Evolutionary conservation across 495 filamentous ascomycete species (phyloP).

Genomic region (Corynascus novoguineensis): DNA sequence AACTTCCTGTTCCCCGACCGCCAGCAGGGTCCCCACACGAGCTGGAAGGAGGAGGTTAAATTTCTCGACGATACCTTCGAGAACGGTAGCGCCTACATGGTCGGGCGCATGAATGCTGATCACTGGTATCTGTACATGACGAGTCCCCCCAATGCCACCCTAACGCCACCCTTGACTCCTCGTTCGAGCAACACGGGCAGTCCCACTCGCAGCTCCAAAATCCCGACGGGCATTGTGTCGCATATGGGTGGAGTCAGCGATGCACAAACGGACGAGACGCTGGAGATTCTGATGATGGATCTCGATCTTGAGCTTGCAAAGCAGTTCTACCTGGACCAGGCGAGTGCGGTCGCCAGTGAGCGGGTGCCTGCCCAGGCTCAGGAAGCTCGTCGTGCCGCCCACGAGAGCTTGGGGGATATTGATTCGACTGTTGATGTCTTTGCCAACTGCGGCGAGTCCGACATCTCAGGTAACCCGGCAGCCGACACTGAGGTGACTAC

Average conservation of each 20-base stretch:
- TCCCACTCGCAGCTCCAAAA: constrained; percentile 36
- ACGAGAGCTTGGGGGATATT: constrained; percentile 45
- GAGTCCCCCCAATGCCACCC: constrained; percentile 62
- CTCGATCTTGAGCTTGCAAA: constrained; percentile 86
- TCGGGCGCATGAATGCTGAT: constrained; percentile 99
- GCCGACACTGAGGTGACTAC: constrained; percentile 28
- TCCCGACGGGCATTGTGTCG: constrained; percentile 64
- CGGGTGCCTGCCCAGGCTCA: constrained; percentile 59
- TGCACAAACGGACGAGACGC: constrained; percentile 69
- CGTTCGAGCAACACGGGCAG: constrained; percentile 21
- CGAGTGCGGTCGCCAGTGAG: constrained; percentile 81
- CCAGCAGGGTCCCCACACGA: constrained; percentile 89
- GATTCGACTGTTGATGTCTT: constrained; percentile 67
- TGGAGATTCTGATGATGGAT: constrained; percentile 98
- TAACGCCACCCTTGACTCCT: constrained; percentile 84
- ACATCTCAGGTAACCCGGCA: constrained; percentile 27
- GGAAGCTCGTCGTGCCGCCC: constrained; percentile 49
- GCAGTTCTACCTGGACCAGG: constrained; percentile 93
- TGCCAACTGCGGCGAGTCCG: constrained; percentile 62
- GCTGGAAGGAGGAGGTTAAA: constrained; percentile 94
- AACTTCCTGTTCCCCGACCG: constrained; percentile 96
- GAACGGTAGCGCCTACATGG: constrained; percentile 97
- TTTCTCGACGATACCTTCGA: constrained; percentile 85
- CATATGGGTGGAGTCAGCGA: constrained; percentile 42
- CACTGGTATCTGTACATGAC: constrained; percentile 99